A percentile compares a stretch with the other conserved stretches of the same genome.
Evolutionary conservation across 495 filamentous ascomycete genomes (phyloP).

Genomic region (Usnea hakonensis): DNA sequence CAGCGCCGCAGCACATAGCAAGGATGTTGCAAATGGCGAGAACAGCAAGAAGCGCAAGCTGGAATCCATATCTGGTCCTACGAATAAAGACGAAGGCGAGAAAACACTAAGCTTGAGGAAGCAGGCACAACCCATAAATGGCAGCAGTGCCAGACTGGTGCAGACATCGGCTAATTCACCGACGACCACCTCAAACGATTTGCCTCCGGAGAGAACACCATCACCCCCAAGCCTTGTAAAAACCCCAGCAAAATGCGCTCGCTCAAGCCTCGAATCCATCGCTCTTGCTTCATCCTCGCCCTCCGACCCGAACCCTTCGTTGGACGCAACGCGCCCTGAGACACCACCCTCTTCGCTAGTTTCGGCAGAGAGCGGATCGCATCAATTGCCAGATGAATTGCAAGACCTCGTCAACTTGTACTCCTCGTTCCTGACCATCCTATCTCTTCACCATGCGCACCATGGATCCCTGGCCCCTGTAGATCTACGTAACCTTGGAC

Average conservation of each 20-base stretch:
- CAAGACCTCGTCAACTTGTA: constrained; percentile 25
- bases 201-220: constrained; percentile 10
- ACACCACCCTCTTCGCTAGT: constrained; percentile 18
- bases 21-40: not conserved
- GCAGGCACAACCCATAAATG: not conserved
- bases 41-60: constrained; percentile 16
- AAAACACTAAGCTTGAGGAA: not conserved
- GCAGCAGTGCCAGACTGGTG: not conserved
- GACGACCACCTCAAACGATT: not conserved
- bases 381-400: constrained; percentile 18
- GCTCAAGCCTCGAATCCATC: constrained; percentile 21
- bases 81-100: not conserved
- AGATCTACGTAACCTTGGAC: constrained; percentile 48
- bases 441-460: constrained; percentile 56
- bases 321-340: not conserved
- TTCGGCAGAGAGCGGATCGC: not conserved
- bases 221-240: constrained; percentile 3
- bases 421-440: constrained; percentile 36
- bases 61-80: not conserved
- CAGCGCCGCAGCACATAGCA: not conserved
- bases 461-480: constrained; percentile 52
- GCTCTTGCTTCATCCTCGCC: constrained; percentile 15
- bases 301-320: not conserved
- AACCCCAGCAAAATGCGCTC: constrained; percentile 24
- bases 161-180: not conserved